A percentile compares a stretch with the other conserved stretches of the same genome.
phyloP scores from a whole-genome alignment of 2,329 filamentous ascomycete species.

The Cercospora beticola region DNA sequence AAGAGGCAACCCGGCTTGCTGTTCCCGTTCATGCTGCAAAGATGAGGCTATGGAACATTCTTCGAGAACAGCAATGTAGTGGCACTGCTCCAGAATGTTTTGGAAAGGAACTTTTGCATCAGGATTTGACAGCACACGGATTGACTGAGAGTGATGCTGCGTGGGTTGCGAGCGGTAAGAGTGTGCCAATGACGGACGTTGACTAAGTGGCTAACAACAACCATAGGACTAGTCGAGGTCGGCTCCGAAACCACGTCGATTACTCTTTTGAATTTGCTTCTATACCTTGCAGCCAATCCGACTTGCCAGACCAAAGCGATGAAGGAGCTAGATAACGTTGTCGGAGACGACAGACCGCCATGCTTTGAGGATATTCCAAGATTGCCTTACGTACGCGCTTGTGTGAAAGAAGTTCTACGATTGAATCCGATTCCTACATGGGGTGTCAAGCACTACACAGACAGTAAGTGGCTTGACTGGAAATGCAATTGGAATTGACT shows the following conservation, averaged over 20 bases:
- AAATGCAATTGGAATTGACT: slow-evolving; percentile 24
- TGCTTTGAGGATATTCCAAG: slow-evolving; percentile 28
- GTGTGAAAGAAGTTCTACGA: slow-evolving; percentile 37
- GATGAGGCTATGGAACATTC: neutral
- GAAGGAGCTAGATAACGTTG: slow-evolving; percentile 31
- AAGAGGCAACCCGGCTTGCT: neutral
- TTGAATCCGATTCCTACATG: slow-evolving; percentile 30
- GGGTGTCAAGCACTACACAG: neutral
- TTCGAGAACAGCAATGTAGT: neutral
- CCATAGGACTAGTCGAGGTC: slow-evolving; percentile 4
- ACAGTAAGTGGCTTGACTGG: neutral
- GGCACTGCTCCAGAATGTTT: neutral
- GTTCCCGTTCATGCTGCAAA: neutral
- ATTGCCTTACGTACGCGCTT: slow-evolving; percentile 31
- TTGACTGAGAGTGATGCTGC: neutral
- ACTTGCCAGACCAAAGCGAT: slow-evolving; percentile 24
- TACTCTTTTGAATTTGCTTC: slow-evolving; percentile 12
- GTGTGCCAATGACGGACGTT: neutral
- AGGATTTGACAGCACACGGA: neutral
- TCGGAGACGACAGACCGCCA: slow-evolving; percentile 29
- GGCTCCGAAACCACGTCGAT: slow-evolving; percentile 10
- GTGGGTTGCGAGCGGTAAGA: neutral
- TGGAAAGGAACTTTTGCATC: neutral
- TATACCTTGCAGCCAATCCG: neutral
- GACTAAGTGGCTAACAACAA: neutral